Percentiles rank a stretch among this genome's conserved stretches.
phyloP scores from a whole-genome alignment of 345 rosid genomes.

The Melastoma malabathricum region DNA sequence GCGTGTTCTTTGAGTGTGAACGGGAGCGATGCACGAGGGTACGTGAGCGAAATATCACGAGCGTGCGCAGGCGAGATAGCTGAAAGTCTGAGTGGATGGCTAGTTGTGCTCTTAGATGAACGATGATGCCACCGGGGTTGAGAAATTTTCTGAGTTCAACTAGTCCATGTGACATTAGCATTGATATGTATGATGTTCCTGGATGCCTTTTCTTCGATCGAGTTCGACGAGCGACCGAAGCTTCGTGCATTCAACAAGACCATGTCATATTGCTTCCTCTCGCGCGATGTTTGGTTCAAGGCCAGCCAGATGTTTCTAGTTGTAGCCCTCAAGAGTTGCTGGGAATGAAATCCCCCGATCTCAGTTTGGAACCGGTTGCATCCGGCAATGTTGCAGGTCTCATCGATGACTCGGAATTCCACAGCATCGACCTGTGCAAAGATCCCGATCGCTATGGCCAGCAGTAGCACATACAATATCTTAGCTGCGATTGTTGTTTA shows the following conservation, averaged over 20 bases:
- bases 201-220: conserved; percentile 10
- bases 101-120: no score
- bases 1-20: no score
- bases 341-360: conserved; percentile 18
- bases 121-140: no score
- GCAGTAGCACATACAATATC: not conserved
- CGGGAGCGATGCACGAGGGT: no score
- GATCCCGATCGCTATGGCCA: conserved; percentile 11
- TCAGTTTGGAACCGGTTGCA: conserved; percentile 20
- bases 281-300: conserved; percentile 19
- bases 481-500: no score
- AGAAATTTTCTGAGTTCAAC: no score
- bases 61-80: no score
- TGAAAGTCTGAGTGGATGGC: no score
- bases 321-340: conserved; percentile 16
- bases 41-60: no score
- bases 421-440: conserved; percentile 19
- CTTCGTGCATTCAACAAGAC: conserved; percentile 20
- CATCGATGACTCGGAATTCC: conserved; percentile 23
- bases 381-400: conserved; percentile 15
- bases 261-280: conserved; percentile 11
- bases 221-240: conserved; percentile 6
- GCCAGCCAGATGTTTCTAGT: conserved; percentile 23
- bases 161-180: conserved; percentile 21
- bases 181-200: conserved; percentile 25